These are phyloP conservation scores for Sicyos edulis DNA, from an alignment of 306 rosid genomes.

Conservation along the genomic window DNA sequence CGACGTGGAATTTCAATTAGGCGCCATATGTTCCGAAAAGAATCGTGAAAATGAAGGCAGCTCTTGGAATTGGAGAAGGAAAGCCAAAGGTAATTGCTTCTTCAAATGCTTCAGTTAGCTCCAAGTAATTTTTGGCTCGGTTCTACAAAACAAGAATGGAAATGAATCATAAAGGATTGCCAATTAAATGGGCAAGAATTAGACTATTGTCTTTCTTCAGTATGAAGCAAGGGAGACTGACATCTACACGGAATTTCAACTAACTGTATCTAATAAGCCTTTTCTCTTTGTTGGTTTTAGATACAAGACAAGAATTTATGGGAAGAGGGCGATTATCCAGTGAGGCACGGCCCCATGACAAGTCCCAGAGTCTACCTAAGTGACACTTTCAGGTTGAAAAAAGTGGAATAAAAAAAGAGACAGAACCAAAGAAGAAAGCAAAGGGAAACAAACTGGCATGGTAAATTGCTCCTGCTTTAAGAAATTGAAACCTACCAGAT, in stretches of 20 bases:
- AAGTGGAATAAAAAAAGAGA: not conserved
- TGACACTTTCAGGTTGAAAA: not conserved
- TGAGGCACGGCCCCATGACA: conserved; percentile 10
- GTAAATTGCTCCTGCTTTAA: not conserved
- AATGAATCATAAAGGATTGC: not conserved
- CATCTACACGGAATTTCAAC: conserved; percentile 17
- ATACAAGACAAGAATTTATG: conserved; percentile 17
- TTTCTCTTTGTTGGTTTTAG: not conserved
- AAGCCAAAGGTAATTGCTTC: not conserved
- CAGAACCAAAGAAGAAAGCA: not conserved
- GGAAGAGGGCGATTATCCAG: conserved; percentile 3
- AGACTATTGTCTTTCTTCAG: conserved; percentile 8
- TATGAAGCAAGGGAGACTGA: conserved; percentile 21
- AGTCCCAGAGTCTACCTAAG: too few species aligned
- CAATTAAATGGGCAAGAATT: conserved; percentile 16
- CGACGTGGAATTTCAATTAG: not conserved
- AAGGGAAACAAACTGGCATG: not conserved
- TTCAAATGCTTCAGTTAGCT: conserved; percentile 5
- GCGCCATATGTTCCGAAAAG: not conserved
- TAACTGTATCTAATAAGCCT: conserved; percentile 9
- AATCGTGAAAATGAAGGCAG: not conserved
- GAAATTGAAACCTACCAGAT: not conserved
- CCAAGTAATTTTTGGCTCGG: too few species aligned
- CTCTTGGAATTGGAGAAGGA: not conserved
- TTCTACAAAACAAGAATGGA: not conserved